These are phyloP conservation scores for Hymenotorrendiella dingleyae DNA, from an alignment of 2,329 filamentous ascomycete species.

Conservation along the genomic window DNA sequence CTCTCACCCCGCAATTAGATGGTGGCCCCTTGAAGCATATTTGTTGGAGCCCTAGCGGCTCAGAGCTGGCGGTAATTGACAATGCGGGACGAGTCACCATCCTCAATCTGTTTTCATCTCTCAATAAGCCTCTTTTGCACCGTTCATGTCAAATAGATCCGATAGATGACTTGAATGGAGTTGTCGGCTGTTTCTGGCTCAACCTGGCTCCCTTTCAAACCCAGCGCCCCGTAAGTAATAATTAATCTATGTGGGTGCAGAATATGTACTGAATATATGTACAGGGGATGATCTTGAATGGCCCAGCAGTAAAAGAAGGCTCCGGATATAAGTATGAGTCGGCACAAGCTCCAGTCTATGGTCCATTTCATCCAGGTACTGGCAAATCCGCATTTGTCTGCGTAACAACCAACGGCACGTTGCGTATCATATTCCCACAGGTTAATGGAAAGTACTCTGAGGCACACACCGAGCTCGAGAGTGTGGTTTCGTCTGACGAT, in stretches of 20 bases:
- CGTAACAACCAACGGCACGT: conserved; percentile 65
- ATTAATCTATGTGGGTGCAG: neutral
- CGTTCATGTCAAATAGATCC: conserved; percentile 61
- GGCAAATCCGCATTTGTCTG: conserved; percentile 70
- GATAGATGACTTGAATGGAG: conserved; percentile 66
- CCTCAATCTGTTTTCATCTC: conserved; percentile 60
- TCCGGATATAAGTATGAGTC: conserved; percentile 63
- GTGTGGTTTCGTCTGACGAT: conserved; percentile 64
- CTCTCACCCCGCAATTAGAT: conserved; percentile 54
- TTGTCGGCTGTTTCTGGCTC: conserved; percentile 87
- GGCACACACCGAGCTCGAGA: conserved; percentile 66
- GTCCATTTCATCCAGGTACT: conserved; percentile 67
- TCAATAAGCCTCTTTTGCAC: conserved; percentile 64
- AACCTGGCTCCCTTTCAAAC: conserved; percentile 25
- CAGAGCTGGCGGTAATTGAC: conserved; percentile 81
- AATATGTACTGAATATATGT: conserved; percentile 7
- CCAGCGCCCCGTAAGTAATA: conserved; percentile 24
- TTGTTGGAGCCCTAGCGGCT: conserved; percentile 67
- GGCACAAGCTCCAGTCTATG: conserved; percentile 57
- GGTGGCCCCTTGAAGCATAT: conserved; percentile 71
- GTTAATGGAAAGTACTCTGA: conserved; percentile 68
- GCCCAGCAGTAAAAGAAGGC: conserved; percentile 58
- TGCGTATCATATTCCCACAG: conserved; percentile 75
- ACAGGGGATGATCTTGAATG: conserved; percentile 43
- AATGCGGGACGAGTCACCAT: conserved; percentile 71